phyloP scores from a whole-genome alignment of 257 asterid genomes.

The Ilex aquifolium region DNA sequence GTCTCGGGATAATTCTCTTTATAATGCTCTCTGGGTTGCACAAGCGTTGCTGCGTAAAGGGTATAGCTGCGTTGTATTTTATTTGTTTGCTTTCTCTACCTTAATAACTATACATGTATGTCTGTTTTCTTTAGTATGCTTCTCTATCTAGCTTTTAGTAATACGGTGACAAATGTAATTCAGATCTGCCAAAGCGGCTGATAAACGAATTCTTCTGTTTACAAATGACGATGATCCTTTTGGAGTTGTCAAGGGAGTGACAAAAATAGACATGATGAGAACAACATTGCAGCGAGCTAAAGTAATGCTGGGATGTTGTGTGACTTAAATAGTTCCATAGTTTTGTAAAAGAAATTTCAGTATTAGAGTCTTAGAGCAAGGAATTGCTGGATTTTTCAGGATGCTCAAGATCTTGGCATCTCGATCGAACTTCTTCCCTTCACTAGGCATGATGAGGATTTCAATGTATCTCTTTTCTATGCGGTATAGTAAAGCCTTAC shows the following conservation, averaged over 20 bases:
- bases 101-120: background rate
- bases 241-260: conserved; percentile 71
- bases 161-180: conserved; percentile 13
- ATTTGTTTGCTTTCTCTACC: conserved; percentile 11
- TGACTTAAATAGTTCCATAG: background rate
- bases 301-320: conserved; percentile 28
- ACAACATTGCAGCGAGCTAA: conserved; percentile 93
- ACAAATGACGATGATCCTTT: conserved; percentile 99
- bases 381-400: conserved; percentile 39
- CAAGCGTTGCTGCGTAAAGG: conserved; percentile 97
- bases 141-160: background rate
- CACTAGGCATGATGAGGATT: conserved; percentile 66
- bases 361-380: conserved; percentile 5
- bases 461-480: conserved; percentile 71
- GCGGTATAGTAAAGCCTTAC: conserved; percentile 51
- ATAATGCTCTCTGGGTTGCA: conserved; percentile 96
- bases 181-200: conserved; percentile 84
- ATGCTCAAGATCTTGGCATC: conserved; percentile 93
- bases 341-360: background rate
- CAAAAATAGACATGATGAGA: conserved; percentile 88
- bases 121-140: background rate
- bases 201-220: conserved; percentile 72
- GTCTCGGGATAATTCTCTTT: conserved; percentile 91
- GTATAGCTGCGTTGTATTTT: conserved; percentile 23
- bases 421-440: conserved; percentile 88